Evolutionary conservation across 2,329 filamentous ascomycete species (phyloP), one percentile per base, ranked within the genome.

Genomic region (Coniochaeta hoffmannii): DNA sequence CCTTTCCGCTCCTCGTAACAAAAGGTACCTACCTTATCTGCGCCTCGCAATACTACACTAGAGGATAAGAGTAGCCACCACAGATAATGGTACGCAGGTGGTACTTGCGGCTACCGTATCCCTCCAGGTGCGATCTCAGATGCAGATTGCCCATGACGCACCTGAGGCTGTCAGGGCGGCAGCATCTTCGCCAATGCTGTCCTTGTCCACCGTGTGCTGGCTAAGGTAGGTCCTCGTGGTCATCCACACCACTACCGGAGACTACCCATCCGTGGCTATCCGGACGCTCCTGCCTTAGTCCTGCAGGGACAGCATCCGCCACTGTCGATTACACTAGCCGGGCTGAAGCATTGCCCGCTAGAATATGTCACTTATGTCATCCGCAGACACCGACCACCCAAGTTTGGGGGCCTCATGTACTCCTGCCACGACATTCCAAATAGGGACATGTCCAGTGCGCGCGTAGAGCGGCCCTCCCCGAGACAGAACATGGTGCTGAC

Each of bases 131-230:
- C 30, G 34, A 46, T 46, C 41, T 22, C 41, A 26, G 41, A 15
- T 46, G 41, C 41, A 46, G 41, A 46, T n/a, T n/a, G n/a, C n/a
- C n/a, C n/a, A n/a, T 46, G 41, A 46, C 41, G 41, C 41, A 46
- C 24, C 41, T n/a, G n/a, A n/a, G n/a, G n/a, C 41, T 46, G 41
- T 46, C 41, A 46, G 22, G 41, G 22, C 41, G 19, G 26, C 7
- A 46, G 24, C 10, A 8, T 22, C 8, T 36, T 11, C 5, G 41
- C 26, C 19, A 12, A 44, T 44, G 19, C 4, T 17, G 38, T 19
- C 36, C 36, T n/a, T 38, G 36, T 44, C 22, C 41, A 28, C 22
- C 41, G 26, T 46, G 41, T 46, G 41, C 41, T 46, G 12, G 4
- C 41, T 9, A n/a, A n/a, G n/a, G n/a, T n/a, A 46, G 41, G 41